phyloP scores from a whole-genome alignment of 257 asterid species.

The Penstemon davidsonii region DNA sequence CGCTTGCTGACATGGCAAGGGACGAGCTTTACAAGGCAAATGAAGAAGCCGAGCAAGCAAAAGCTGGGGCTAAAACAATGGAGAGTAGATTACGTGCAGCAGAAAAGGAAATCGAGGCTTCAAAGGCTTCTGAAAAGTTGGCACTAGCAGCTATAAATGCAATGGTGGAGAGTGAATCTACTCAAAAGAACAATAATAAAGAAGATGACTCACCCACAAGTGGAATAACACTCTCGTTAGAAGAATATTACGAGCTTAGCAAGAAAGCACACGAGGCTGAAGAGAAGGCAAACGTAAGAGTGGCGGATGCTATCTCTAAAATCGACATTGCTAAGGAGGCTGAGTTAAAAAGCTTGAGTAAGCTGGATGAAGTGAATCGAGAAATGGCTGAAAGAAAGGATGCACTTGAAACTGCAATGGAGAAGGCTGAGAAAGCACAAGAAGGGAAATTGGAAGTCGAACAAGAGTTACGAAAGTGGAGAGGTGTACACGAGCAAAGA shows the following conservation, averaged over 20 bases:
- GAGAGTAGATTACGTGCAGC: conserved; percentile 72
- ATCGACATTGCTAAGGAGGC: conserved; percentile 82
- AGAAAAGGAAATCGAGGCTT: conserved; percentile 88
- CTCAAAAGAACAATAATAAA: conserved; percentile 31
- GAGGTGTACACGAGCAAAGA: conserved; percentile 75
- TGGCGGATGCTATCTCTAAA: conserved; percentile 67
- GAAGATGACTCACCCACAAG: conserved; percentile 42
- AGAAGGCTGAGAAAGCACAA: conserved; percentile 73
- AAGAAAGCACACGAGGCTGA: conserved; percentile 87
- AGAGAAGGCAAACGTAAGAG: conserved; percentile 64
- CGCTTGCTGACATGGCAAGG: conserved; percentile 49
- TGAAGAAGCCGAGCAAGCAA: conserved; percentile 83
- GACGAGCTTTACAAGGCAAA: conserved; percentile 65
- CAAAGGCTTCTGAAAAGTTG: conserved; percentile 81
- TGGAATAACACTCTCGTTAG: conserved; percentile 66
- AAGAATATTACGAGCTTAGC: conserved; percentile 88
- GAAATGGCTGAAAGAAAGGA: conserved; percentile 57
- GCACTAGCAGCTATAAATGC: conserved; percentile 86
- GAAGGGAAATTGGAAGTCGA: conserved; percentile 79
- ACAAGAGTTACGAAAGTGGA: conserved; percentile 83
- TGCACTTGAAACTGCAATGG: conserved; percentile 53
- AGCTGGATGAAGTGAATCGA: conserved; percentile 65
- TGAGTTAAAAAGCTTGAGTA: conserved; percentile 61
- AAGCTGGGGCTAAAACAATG: conserved; percentile 58
- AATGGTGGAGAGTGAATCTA: conserved; percentile 71